phyloP scores from a whole-genome alignment of 2,329 filamentous ascomycete species.

The Botrytis fabae region DNA sequence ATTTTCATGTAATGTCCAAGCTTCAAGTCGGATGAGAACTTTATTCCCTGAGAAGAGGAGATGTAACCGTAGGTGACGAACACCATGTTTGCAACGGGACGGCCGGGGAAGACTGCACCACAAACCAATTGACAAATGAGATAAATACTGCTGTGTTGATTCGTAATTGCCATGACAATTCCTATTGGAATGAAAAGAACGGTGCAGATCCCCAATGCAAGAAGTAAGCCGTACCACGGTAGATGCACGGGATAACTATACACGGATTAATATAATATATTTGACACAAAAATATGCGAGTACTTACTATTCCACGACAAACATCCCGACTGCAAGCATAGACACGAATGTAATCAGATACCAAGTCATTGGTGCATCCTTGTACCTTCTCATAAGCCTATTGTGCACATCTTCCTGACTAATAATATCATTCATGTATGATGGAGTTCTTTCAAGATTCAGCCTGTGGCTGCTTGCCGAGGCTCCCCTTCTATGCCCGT shows the following conservation, averaged over 20 bases:
- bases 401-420: constrained; percentile 80
- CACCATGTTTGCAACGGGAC: constrained; percentile 89
- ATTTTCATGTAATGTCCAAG: constrained; percentile 89
- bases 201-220: constrained; percentile 75
- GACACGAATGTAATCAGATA: constrained; percentile 73
- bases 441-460: constrained; percentile 44
- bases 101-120: constrained; percentile 77
- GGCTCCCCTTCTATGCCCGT: constrained; percentile 21
- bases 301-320: constrained; percentile 78
- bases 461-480: constrained; percentile 21
- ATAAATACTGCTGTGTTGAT: constrained; percentile 84
- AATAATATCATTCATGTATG: constrained; percentile 53
- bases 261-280: constrained; percentile 1
- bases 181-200: constrained; percentile 87
- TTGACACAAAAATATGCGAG: background rate
- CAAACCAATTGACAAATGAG: constrained; percentile 84
- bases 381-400: constrained; percentile 78
- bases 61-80: constrained; percentile 92
- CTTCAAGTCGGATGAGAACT: constrained; percentile 85
- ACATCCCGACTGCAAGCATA: constrained; percentile 79
- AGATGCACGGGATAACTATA: constrained; percentile 73
- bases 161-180: constrained; percentile 91
- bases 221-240: constrained; percentile 81
- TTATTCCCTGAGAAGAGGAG: constrained; percentile 83
- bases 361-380: constrained; percentile 79